Conservation (phyloP, 2,329 filamentous ascomycete genomes). For the Helotiales sp. region DNA sequence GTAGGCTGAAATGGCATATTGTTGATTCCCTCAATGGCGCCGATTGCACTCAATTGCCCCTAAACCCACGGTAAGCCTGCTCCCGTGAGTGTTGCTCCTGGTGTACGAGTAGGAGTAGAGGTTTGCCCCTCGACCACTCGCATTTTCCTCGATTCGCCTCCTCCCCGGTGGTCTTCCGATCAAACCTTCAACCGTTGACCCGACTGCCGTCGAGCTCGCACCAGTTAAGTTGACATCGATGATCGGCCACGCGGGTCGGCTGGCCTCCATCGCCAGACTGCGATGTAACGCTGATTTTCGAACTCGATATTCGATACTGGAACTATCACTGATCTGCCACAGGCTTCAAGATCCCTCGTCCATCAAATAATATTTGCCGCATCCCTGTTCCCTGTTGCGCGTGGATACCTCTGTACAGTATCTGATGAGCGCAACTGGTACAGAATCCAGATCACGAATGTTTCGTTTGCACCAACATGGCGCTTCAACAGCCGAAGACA, state of each 20-base stretch:
- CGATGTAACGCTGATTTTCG: neutral
- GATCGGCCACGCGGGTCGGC: neutral
- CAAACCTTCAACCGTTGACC: slow-evolving; percentile 6
- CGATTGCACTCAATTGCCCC: neutral
- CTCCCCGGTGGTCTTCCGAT: neutral
- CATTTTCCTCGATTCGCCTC: neutral
- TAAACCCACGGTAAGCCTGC: neutral
- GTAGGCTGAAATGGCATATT: too few relatives aligned
- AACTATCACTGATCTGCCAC: neutral
- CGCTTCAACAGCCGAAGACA: neutral
- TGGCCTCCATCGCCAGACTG: neutral
- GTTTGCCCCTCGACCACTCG: neutral
- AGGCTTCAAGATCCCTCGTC: neutral
- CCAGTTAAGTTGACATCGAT: too few relatives aligned
- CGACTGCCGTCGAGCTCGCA: slow-evolving; percentile 19
- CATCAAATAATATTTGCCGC: neutral
- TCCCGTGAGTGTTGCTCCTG: too few relatives aligned
- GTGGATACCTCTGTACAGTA: too few relatives aligned
- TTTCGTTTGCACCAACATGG: neutral
- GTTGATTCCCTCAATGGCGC: too few relatives aligned
- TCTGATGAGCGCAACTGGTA: too few relatives aligned
- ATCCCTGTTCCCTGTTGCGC: neutral
- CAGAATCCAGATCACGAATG: neutral
- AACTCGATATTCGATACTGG: slow-evolving; percentile 3
- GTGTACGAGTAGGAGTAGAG: too few relatives aligned